A percentile compares a stretch with the other conserved stretches of the same genome.
Conservation (phyloP, 352 stramenopile species). For the Phytophthora kernoviae region DNA sequence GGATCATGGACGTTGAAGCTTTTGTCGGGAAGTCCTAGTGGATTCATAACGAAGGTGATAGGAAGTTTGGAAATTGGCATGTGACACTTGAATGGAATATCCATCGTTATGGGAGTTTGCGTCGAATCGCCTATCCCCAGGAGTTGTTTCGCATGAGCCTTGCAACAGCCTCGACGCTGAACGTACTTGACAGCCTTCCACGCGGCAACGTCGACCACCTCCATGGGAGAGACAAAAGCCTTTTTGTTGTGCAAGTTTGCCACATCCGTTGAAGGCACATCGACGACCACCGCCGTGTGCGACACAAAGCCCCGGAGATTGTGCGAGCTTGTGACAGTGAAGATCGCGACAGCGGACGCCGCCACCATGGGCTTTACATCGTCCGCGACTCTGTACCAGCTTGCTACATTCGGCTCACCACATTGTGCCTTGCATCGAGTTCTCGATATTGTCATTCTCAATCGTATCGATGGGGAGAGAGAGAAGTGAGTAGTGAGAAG, state of each 20-base stretch:
- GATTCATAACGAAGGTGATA: neutral
- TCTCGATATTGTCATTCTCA: neutral
- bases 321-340: constrained; percentile 72
- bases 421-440: constrained; percentile 29
- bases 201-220: constrained; percentile 60
- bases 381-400: constrained; percentile 65
- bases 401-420: constrained; percentile 61
- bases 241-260: constrained; percentile 70
- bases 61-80: neutral
- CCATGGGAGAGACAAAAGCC: constrained; percentile 75
- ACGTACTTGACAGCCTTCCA: constrained; percentile 74
- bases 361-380: constrained; percentile 82
- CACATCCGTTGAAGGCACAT: constrained; percentile 60
- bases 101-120: neutral
- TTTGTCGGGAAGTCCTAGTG: neutral
- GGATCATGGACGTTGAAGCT: too few relatives aligned
- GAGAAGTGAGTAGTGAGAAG: too few relatives aligned
- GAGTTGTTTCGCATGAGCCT: constrained; percentile 64
- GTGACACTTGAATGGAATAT: neutral
- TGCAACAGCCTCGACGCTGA: constrained; percentile 74
- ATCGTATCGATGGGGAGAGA: too few relatives aligned
- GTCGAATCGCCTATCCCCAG: neutral
- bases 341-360: constrained; percentile 69
- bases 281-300: constrained; percentile 66
- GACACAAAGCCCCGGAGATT: constrained; percentile 70